These are phyloP conservation scores for Pezicula radicicola DNA, from an alignment of 2,329 filamentous ascomycete genomes.

Conservation along the genomic window DNA sequence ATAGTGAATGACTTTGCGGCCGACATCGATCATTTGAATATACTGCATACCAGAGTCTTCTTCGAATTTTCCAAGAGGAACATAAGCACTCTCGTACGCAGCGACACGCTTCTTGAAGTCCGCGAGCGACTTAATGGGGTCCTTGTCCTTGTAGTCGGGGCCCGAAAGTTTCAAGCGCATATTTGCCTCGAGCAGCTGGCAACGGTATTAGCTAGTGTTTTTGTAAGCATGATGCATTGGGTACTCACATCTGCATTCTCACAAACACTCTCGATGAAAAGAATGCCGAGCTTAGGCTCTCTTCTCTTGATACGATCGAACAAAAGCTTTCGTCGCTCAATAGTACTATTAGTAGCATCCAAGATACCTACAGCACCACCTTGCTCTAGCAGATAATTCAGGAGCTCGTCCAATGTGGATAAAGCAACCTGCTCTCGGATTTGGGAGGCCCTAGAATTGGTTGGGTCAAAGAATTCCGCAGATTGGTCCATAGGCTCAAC, in stretches of 20 bases:
- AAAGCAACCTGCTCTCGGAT: constrained; percentile 89
- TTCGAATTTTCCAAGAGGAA: constrained; percentile 86
- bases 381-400: constrained; percentile 81
- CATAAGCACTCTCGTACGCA: constrained; percentile 92
- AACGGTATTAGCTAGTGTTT: constrained; percentile 6
- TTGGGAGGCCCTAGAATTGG: constrained; percentile 76
- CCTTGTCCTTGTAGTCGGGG: constrained; percentile 93
- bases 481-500: constrained; percentile 75
- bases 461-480: constrained; percentile 89
- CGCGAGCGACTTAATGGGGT: constrained; percentile 76
- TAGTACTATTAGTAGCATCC: constrained; percentile 95
- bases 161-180: constrained; percentile 96
- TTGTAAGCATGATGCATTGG: background rate
- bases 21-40: constrained; percentile 95
- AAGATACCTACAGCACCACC: constrained; percentile 92
- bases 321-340: constrained; percentile 77
- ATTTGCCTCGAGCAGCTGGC: constrained; percentile 79
- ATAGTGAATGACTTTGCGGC: constrained; percentile 87
- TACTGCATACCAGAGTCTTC: constrained; percentile 90
- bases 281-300: constrained; percentile 83
- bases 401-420: constrained; percentile 85
- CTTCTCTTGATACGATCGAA: constrained; percentile 79
- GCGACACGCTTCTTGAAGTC: constrained; percentile 93
- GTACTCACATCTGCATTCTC: constrained; percentile 64
- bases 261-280: constrained; percentile 95